Percentiles rank a stretch among this genome's conserved stretches.
Evolutionary conservation across 179 eudicot genomes (phyloP).

Genomic region (Silene noctiflora): DNA sequence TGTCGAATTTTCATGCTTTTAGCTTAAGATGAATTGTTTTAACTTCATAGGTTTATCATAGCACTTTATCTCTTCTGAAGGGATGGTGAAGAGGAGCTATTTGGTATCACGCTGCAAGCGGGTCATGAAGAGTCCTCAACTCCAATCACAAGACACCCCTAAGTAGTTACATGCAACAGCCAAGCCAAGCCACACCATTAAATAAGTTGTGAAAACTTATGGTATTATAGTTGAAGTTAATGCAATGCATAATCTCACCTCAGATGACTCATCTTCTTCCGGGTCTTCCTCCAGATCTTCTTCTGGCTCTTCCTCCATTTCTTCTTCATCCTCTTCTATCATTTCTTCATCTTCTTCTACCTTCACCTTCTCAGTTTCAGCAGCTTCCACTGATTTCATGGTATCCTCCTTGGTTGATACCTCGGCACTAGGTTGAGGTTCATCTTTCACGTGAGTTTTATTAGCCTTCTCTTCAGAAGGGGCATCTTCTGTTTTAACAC

Average conservation of each 20-base stretch:
- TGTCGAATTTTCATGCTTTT: no score
- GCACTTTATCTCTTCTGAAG: background rate
- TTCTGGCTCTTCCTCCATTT: constrained; percentile 48
- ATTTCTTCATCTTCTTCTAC: constrained; percentile 36
- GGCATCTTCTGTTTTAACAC: constrained; percentile 43
- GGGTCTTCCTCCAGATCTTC: constrained; percentile 62
- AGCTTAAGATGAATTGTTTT: no score
- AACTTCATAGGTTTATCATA: background rate
- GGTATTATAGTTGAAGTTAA: background rate
- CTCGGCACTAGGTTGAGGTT: constrained; percentile 35
- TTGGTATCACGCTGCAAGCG: background rate
- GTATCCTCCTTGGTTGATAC: constrained; percentile 34
- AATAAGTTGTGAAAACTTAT: background rate
- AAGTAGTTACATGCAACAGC: background rate
- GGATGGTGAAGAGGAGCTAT: constrained; percentile 2
- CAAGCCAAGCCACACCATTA: background rate
- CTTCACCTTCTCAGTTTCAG: constrained; percentile 22
- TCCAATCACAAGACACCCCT: background rate
- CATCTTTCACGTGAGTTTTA: constrained; percentile 43
- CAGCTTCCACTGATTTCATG: constrained; percentile 15
- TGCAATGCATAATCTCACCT: constrained; percentile 41
- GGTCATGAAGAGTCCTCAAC: background rate
- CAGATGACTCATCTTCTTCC: constrained; percentile 48
- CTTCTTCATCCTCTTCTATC: constrained; percentile 58
- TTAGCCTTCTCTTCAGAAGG: constrained; percentile 34